Conservation (phyloP, 2,329 filamentous ascomycete species). For the Monosporascus sp. region DNA sequence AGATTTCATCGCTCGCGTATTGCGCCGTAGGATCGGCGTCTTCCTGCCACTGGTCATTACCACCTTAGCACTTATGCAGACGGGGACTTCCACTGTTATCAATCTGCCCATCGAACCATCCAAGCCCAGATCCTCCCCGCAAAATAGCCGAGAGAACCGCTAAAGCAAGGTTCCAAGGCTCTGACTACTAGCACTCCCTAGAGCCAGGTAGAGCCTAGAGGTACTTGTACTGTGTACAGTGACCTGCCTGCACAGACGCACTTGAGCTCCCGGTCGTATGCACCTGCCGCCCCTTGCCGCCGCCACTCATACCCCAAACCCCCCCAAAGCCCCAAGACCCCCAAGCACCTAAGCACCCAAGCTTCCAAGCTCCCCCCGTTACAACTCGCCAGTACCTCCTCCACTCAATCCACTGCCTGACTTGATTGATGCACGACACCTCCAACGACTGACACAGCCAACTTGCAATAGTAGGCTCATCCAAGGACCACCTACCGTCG, state of each 20-base stretch:
- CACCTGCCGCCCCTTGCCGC: background rate
- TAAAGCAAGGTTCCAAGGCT: background rate
- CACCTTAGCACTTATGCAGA: background rate
- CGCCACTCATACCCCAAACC: background rate
- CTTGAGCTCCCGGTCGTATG: background rate
- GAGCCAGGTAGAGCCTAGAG: background rate
- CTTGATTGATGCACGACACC: background rate
- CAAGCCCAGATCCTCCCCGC: background rate
- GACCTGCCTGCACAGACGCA: too few relatives aligned
- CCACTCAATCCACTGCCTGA: background rate
- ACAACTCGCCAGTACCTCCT: background rate
- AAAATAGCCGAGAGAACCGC: background rate
- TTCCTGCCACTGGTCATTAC: too few relatives aligned
- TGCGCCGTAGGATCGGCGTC: too few relatives aligned
- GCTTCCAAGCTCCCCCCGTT: background rate
- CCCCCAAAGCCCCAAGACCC: background rate
- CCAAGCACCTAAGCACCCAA: background rate
- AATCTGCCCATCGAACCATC: background rate
- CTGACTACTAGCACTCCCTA: background rate
- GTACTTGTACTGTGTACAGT: too few relatives aligned
- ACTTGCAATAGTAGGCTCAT: background rate
- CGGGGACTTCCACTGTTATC: background rate
- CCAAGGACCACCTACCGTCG: background rate
- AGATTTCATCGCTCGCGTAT: too few relatives aligned
- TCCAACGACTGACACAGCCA: background rate